Base-by-base conservation (phyloP, 2,329 filamentous ascomycete genomes). In the Microcyclospora pomicola region DNA sequence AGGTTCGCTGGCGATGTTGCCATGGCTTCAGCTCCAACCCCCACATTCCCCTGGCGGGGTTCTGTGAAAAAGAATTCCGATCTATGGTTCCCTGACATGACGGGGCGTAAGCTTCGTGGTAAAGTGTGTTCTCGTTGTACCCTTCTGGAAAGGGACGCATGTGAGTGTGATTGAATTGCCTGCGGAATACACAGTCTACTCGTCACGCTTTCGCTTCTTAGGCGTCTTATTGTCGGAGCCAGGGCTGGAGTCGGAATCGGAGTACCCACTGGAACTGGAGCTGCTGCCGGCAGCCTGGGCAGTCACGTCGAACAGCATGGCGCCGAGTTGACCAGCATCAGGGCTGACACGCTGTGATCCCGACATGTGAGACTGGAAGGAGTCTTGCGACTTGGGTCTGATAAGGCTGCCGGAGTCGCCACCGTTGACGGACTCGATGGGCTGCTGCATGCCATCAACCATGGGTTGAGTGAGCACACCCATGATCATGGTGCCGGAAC, bases 401-500 rank as follows among this genome's bases (percentile, higher is more conserved):
- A 57, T 52, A 27, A 58, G 42, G 41, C 50, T 54, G 34, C 53
- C 54, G 12, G 51, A 52, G 19, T 59, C 56, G 28, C 53, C 49
- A 33, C 52, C 49, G 29, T 59, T 59, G 36, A 57, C 52, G 6
- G 52, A 50, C 41, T 50, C 54, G 34, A 55, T 57, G 30, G 45
- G 50, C 31, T 49, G 49, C 34, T 52, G 51, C 49, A 55, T 51
- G 16, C 35, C 27, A 33, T 55, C 50, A 33, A 40, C 43, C 19
- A 24, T 24, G 15, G 51, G 49, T 40, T 54, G 48, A 27, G 53
- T 42, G 35, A 92, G 71, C 35, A 95, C 73, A 54, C 84, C 83
- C 80, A 96, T 88, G 54, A 92, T 79, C 48, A 95, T 82, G 43
- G 86, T 83, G 44, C 86, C 85, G 42, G 79, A 81, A 40, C 86